phyloP scores from a whole-genome alignment of 495 filamentous ascomycete species.

The Symbiotaphrina buchneri region DNA sequence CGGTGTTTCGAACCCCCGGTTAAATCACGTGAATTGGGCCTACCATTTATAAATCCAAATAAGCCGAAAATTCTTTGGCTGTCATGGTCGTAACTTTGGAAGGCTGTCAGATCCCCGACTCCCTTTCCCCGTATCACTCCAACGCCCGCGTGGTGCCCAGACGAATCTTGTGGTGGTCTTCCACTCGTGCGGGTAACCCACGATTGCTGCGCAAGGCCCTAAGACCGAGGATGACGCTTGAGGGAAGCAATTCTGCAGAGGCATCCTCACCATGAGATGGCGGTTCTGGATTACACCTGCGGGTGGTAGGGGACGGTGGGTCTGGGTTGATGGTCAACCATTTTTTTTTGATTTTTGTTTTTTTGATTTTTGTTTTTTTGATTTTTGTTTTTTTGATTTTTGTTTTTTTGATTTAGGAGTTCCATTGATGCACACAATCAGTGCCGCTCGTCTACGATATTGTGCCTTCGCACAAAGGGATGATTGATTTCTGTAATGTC shows the following conservation, averaged over 20 bases:
- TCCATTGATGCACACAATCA: no score
- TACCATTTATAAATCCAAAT: neutral
- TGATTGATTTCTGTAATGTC: no score
- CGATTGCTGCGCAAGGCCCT: slow-evolving; percentile 27
- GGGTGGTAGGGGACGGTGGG: slow-evolving; percentile 18
- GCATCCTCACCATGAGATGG: slow-evolving; percentile 34
- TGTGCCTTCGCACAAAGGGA: no score
- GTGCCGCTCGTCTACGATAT: no score
- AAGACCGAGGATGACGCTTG: slow-evolving; percentile 39
- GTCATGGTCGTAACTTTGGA: neutral
- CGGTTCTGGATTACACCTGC: slow-evolving; percentile 31
- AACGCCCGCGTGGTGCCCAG: slow-evolving; percentile 28
- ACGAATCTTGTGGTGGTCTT: slow-evolving; percentile 34
- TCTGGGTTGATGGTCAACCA: slow-evolving; percentile 18
- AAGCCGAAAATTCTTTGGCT: neutral
- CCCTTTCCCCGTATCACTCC: slow-evolving; percentile 5
- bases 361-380: slow-evolving; percentile 5
- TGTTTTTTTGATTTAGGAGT: no score
- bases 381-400: no score
- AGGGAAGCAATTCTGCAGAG: slow-evolving; percentile 48
- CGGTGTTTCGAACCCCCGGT: no score
- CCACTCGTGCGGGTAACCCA: slow-evolving; percentile 37
- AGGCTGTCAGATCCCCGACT: neutral
- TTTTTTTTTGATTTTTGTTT: slow-evolving; percentile 9
- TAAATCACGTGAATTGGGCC: neutral